Percentiles rank a stretch among this genome's conserved stretches.
phyloP scores from a whole-genome alignment of 768 basidiomycete genomes.

The Chiua virens region DNA sequence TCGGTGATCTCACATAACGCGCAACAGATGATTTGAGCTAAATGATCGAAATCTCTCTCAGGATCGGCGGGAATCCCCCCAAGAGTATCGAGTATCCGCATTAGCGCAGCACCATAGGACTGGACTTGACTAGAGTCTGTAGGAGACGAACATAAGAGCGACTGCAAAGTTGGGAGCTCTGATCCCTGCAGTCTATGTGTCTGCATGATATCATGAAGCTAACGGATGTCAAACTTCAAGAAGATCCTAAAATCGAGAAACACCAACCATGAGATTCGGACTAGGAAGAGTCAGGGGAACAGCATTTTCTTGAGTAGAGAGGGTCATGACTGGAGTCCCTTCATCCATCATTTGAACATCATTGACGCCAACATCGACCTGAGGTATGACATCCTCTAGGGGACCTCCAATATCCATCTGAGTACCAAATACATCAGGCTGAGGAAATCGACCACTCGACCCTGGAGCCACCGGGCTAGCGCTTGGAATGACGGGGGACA shows the following conservation, averaged over 20 bases:
- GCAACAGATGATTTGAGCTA: constrained; percentile 30
- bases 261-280: constrained; percentile 56
- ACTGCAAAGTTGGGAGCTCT: constrained; percentile 49
- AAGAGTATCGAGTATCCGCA: constrained; percentile 34
- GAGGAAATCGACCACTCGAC: constrained; percentile 6
- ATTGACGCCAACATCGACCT: constrained; percentile 22
- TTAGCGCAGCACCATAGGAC: constrained; percentile 43
- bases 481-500: constrained; percentile 19
- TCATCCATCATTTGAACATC: constrained; percentile 39
- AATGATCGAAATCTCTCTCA: constrained; percentile 17
- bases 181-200: constrained; percentile 48
- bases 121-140: constrained; percentile 25
- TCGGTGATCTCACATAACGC: constrained; percentile 42
- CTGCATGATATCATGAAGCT: constrained; percentile 65
- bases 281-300: constrained; percentile 43
- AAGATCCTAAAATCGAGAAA: background rate
- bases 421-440: constrained; percentile 22
- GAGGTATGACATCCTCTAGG: constrained; percentile 14
- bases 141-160: constrained; percentile 43
- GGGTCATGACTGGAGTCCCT: constrained; percentile 5
- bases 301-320: constrained; percentile 29
- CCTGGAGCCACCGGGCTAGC: constrained; percentile 22
- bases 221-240: constrained; percentile 1
- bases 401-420: constrained; percentile 11
- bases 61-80: constrained; percentile 23